These are phyloP conservation scores for Kernera saxatilis DNA, from an alignment of 345 rosid species.

Conservation along the genomic window DNA sequence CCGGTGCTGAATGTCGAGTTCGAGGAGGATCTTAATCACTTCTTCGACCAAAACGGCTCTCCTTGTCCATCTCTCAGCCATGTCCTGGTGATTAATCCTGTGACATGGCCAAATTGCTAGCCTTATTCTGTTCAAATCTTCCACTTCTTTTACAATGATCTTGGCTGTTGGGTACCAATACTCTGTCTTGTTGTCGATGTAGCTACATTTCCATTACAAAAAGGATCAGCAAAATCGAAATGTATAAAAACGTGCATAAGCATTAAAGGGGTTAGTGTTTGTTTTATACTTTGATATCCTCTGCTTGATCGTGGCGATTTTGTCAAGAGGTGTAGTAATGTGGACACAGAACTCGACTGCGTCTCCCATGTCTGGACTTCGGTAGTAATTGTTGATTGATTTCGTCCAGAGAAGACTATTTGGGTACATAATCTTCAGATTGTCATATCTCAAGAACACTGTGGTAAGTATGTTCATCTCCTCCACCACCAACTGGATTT, in stretches of 20 bases:
- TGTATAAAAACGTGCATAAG: neutral
- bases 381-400: conserved; percentile 69
- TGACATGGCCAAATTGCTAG: conserved; percentile 67
- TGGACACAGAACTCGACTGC: conserved; percentile 68
- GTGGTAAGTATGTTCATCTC: conserved; percentile 95
- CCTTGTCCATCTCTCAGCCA: conserved; percentile 51
- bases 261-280: neutral
- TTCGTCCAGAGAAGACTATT: conserved; percentile 61
- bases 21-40: conserved; percentile 55
- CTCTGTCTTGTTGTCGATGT: conserved; percentile 62
- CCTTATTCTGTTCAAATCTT: conserved; percentile 41
- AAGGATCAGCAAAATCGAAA: neutral
- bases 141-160: conserved; percentile 49
- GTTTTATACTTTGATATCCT: conserved; percentile 46
- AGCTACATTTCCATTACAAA: conserved; percentile 31
- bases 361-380: conserved; percentile 94
- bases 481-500: conserved; percentile 61
- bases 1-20: conserved; percentile 68
- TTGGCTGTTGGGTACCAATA: conserved; percentile 63
- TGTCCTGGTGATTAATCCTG: conserved; percentile 64
- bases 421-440: conserved; percentile 55
- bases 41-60: conserved; percentile 63
- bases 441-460: conserved; percentile 73
- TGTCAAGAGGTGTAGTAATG: conserved; percentile 61
- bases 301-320: conserved; percentile 49